These are phyloP conservation scores for Mycena kentingensis DNA, from an alignment of 768 basidiomycete species.

Conservation along the genomic window DNA sequence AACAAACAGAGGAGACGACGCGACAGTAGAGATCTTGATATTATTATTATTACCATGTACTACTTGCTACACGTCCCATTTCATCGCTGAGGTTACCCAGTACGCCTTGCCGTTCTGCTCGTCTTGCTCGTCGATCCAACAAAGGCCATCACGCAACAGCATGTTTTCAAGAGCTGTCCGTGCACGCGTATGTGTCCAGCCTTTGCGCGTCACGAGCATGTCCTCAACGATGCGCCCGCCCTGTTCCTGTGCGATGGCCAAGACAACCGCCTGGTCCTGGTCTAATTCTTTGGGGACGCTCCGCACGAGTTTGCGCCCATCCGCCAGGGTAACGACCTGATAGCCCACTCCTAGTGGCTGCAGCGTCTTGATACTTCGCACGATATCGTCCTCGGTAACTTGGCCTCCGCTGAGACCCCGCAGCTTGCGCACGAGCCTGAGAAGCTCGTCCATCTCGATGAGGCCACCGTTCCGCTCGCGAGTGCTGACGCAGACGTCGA, in stretches of 20 bases:
- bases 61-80: conserved; percentile 64
- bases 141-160: conserved; percentile 86
- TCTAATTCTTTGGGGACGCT: conserved; percentile 91
- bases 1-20: too few species aligned
- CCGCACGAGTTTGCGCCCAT: conserved; percentile 74
- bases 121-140: conserved; percentile 94
- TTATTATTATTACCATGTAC: not conserved
- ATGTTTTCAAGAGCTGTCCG: conserved; percentile 84
- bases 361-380: conserved; percentile 82
- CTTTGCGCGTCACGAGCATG: conserved; percentile 56
- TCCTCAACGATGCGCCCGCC: conserved; percentile 73
- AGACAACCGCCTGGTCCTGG: conserved; percentile 81
- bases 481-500: conserved; percentile 88
- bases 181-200: conserved; percentile 82
- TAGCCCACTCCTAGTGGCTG: conserved; percentile 92
- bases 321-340: conserved; percentile 74
- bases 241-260: conserved; percentile 69
- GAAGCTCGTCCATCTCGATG: conserved; percentile 84
- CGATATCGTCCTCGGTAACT: conserved; percentile 84
- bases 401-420: conserved; percentile 67
- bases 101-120: conserved; percentile 65
- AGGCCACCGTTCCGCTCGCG: conserved; percentile 90
- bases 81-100: conserved; percentile 88
- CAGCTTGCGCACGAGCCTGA: conserved; percentile 75
- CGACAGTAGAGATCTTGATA: not conserved